phyloP scores from a whole-genome alignment of 202 grass and related monocot genomes.

The Setaria italica region DNA sequence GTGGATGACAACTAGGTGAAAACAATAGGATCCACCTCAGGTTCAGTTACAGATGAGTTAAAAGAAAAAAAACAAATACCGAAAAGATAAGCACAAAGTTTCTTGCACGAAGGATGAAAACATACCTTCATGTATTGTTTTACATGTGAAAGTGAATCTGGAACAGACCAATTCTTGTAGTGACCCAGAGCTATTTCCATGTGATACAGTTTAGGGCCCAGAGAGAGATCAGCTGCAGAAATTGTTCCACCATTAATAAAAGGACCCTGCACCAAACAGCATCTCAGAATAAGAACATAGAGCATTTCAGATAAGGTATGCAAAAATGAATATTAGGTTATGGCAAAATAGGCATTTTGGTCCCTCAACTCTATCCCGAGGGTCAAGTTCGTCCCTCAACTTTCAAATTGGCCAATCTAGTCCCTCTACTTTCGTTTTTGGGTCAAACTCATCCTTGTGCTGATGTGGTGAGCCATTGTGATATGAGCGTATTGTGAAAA shows the following conservation, averaged over 20 bases:
- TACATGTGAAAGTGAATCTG: conserved; percentile 71
- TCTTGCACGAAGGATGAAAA: conserved; percentile 24
- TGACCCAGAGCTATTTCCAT: conserved; percentile 90
- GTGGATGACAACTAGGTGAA: background rate
- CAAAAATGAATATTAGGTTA: background rate
- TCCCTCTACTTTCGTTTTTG: too few species aligned
- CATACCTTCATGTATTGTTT: conserved; percentile 88
- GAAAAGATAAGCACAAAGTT: conserved; percentile 13
- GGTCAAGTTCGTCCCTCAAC: too few species aligned
- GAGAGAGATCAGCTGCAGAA: conserved; percentile 82
- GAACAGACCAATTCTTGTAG: conserved; percentile 96
- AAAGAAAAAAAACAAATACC: conserved; percentile 35
- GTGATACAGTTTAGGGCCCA: conserved; percentile 90
- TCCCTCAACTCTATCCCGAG: too few species aligned
- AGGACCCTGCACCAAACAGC: conserved; percentile 65
- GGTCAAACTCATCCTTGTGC: too few species aligned
- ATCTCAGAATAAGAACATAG: conserved; percentile 30
- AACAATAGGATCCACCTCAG: background rate
- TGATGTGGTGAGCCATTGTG: too few species aligned
- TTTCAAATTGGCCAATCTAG: too few species aligned
- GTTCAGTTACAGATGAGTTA: background rate
- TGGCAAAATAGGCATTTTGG: too few species aligned
- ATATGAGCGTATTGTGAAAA: too few species aligned
- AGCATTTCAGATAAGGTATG: conserved; percentile 11
- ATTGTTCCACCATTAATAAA: conserved; percentile 79